phyloP scores from a whole-genome alignment of 2,329 filamentous ascomycete species.

The Dendrostoma leiphaemia region DNA sequence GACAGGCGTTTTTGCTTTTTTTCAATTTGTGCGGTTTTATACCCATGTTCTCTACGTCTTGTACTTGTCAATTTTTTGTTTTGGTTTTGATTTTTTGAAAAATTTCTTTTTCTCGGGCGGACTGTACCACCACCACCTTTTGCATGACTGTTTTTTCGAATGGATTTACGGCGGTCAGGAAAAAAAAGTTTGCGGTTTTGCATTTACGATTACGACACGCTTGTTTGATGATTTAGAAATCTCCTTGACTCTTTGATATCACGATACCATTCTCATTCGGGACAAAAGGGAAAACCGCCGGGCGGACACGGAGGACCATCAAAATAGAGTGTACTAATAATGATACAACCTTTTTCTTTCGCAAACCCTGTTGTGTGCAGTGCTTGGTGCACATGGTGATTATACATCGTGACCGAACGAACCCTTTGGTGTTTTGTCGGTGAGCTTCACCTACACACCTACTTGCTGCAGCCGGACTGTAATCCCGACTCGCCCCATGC shows the following conservation, averaged over 20 bases:
- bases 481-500: not conserved
- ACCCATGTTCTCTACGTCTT: slow-evolving; percentile 4
- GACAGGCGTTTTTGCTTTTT: slow-evolving; percentile 4
- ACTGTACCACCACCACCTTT: slow-evolving; percentile 12
- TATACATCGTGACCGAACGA: no score
- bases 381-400: no score
- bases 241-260: slow-evolving; percentile 8
- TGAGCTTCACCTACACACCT: not conserved
- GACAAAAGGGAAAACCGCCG: slow-evolving; percentile 9
- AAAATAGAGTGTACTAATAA: slow-evolving; percentile 13
- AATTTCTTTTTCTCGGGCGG: not conserved
- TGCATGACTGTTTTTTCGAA: slow-evolving; percentile 2
- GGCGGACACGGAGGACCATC: slow-evolving; percentile 13
- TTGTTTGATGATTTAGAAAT: slow-evolving; percentile 9
- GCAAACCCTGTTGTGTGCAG: not conserved
- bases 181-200: slow-evolving; percentile 6
- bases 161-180: slow-evolving; percentile 8
- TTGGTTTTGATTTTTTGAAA: not conserved
- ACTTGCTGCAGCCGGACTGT: not conserved
- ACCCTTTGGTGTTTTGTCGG: slow-evolving; percentile 4
- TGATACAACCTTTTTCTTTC: not conserved
- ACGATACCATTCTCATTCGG: slow-evolving; percentile 12
- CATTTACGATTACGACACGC: slow-evolving; percentile 3
- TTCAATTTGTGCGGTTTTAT: not conserved
- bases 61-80: not conserved